Evolutionary conservation across 2,329 filamentous ascomycete genomes (phyloP), one percentile per base, ranked within the genome.

Genomic region (Trichoderma breve): DNA sequence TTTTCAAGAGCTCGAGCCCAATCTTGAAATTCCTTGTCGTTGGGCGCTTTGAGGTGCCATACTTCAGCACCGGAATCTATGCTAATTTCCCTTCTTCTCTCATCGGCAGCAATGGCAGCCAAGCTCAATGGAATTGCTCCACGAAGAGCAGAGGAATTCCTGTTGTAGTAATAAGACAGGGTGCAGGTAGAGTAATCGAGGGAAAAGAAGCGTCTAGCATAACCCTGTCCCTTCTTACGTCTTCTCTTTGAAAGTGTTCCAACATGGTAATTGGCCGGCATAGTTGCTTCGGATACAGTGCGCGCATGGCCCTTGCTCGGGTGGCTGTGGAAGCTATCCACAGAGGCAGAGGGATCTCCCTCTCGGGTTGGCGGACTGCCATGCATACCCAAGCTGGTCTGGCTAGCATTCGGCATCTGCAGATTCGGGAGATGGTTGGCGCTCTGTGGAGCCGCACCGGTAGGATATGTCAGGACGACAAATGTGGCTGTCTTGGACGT

Each of bases 31-130:
- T 98, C 95, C 74, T 92, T 92, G 64, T 90, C 88, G 76, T 93
- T 97, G 64, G 88, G 89, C 3, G 96, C 94, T 77, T 91, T 91
- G 34, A 99, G 85, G 83, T 98, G 96, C 96, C 96, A 99, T 30
- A 99, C 90, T 81, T 99, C 96, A 3, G 96, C 95, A 1, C 96
- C 96, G 0, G 96, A 98, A 80, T 99, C 96, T 71, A 99, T 96
- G 55, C 92, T 97, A 68, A 99, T 97, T 81, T 98, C 95, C 74
- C 94, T 89, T 47, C 93, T 90, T 77, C 93, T 90, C 80, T 96
- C 93, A 79, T 97, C 95, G 8, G 94, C 94, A 4, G 95, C 93
- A 72, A 99, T 92, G 5, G 94, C 96, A 18, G 96, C 96, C 66
- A 99, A 84, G 30, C 94, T 96, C 9, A 99, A 86, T 0, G 96